These are phyloP conservation scores for Boechera retrofracta DNA, from an alignment of 345 rosid species.

Conservation along the genomic window DNA sequence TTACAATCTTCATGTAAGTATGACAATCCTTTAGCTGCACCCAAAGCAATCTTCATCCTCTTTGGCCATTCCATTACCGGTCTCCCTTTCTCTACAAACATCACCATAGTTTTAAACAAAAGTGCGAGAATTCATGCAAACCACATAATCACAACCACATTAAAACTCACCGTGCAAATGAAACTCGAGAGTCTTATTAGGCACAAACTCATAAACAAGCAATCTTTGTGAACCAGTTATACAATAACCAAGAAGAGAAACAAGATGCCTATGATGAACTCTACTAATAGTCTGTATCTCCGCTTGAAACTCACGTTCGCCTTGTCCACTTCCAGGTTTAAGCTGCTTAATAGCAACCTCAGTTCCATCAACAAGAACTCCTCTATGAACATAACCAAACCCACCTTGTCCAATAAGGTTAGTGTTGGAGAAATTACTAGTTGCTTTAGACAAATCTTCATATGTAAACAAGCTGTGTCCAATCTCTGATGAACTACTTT, in stretches of 20 bases:
- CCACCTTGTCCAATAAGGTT: slow-evolving; percentile 83
- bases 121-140: neutral
- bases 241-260: slow-evolving; percentile 74
- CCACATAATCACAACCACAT: slow-evolving; percentile 9
- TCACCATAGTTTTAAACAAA: neutral
- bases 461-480: slow-evolving; percentile 58
- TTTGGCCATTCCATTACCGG: slow-evolving; percentile 68
- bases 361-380: slow-evolving; percentile 61
- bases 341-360: slow-evolving; percentile 75
- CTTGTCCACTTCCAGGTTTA: slow-evolving; percentile 72
- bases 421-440: slow-evolving; percentile 52
- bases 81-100: slow-evolving; percentile 63
- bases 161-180: slow-evolving; percentile 71
- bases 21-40: slow-evolving; percentile 88
- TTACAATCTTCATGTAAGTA: slow-evolving; percentile 92
- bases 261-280: slow-evolving; percentile 76
- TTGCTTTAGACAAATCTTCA: slow-evolving; percentile 63
- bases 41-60: slow-evolving; percentile 78
- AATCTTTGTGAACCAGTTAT: slow-evolving; percentile 57
- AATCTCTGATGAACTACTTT: slow-evolving; percentile 35
- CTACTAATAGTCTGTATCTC: slow-evolving; percentile 69
- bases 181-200: slow-evolving; percentile 64
- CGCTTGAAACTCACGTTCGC: slow-evolving; percentile 70
- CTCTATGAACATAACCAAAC: slow-evolving; percentile 76
- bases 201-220: slow-evolving; percentile 83